phyloP scores from a whole-genome alignment of 2,329 filamentous ascomycete genomes.

The Didymella exigua region DNA sequence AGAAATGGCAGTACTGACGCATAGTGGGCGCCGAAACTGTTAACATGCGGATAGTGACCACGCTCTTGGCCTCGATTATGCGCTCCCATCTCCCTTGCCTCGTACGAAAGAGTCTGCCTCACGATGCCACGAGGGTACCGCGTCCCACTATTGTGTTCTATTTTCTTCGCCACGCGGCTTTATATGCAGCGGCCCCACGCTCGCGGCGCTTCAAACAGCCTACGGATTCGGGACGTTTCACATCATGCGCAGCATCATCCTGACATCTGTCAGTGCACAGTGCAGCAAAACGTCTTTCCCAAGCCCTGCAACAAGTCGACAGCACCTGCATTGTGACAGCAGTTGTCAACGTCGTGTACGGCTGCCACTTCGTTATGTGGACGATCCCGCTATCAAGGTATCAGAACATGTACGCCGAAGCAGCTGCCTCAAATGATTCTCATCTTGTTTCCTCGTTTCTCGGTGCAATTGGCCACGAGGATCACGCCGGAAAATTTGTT shows the following conservation, averaged over 20 bases:
- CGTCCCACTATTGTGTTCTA: not conserved
- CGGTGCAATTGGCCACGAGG: not conserved
- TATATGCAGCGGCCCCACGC: conserved; percentile 3
- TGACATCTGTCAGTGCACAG: conserved; percentile 15
- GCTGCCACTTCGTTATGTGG: not conserved
- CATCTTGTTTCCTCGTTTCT: conserved; percentile 6
- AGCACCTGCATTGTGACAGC: not conserved
- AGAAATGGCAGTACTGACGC: not conserved
- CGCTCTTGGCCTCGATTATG: not conserved
- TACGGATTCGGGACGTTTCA: conserved; percentile 8
- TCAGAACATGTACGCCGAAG: conserved; percentile 9
- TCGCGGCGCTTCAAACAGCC: conserved; percentile 8
- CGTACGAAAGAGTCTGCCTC: not conserved
- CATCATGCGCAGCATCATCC: not conserved
- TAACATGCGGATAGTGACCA: not conserved
- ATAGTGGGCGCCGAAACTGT: not conserved
- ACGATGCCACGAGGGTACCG: not conserved
- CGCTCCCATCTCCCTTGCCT: not conserved
- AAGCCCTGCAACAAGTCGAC: conserved; percentile 3
- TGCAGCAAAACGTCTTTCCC: not conserved
- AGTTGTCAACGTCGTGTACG: not conserved
- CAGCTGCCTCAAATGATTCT: conserved; percentile 14
- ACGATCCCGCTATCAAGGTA: conserved; percentile 1
- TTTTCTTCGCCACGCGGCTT: conserved; percentile 11
- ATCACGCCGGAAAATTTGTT: not conserved